phyloP scores from a whole-genome alignment of 2,329 filamentous ascomycete species.

The Sporothrix pseudoabietina region DNA sequence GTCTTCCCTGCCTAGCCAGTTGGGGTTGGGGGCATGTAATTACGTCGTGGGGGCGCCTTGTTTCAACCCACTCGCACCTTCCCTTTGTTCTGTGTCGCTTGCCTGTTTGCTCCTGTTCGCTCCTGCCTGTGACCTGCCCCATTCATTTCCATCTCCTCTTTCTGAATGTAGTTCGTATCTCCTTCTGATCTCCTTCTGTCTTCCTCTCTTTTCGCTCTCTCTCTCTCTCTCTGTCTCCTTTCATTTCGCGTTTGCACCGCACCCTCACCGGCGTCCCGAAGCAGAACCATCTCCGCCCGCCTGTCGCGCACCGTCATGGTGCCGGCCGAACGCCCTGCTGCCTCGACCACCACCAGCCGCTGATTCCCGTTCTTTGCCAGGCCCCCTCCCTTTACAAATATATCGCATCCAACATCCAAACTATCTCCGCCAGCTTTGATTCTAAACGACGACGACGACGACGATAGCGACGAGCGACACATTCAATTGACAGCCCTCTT shows the following conservation, averaged over 20 bases:
- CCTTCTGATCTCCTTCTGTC: neutral
- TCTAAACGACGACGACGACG: neutral
- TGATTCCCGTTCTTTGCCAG: neutral
- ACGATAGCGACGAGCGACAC: neutral
- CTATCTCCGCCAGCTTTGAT: neutral
- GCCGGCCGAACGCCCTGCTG: conserved; percentile 21
- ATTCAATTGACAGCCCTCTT: neutral
- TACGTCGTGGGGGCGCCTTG: neutral
- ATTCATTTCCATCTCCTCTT: neutral
- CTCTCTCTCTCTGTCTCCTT: neutral
- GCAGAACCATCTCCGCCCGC: neutral
- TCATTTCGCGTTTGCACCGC: neutral
- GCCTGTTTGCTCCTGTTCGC: neutral
- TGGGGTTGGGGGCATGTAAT: neutral
- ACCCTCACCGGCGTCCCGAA: neutral
- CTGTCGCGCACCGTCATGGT: conserved; percentile 27
- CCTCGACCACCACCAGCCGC: neutral
- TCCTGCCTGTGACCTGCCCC: neutral
- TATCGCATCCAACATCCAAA: neutral
- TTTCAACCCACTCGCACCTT: conserved; percentile 14
- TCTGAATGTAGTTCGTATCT: neutral
- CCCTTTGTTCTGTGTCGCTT: neutral
- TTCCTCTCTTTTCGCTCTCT: neutral
- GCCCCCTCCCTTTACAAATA: neutral
- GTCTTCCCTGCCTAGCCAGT: neutral